Conservation (phyloP, 1,139 yeast genomes). For the Petasospora rhodanensis region DNA sequence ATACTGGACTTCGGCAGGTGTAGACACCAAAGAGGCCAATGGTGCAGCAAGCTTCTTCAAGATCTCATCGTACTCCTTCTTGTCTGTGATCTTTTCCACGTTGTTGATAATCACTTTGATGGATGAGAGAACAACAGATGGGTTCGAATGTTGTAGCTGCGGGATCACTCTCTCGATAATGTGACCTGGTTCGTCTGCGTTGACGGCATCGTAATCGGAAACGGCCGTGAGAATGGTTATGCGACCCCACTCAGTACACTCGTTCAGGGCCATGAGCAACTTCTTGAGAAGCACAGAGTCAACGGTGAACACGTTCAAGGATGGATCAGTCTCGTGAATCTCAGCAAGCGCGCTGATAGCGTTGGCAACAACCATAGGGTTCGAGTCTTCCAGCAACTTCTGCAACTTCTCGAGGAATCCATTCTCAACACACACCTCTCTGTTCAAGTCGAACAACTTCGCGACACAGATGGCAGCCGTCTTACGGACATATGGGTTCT, state of each 20-base stretch:
- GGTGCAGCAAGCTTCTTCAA: slow-evolving; percentile 86
- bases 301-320: slow-evolving; percentile 37
- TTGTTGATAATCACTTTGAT: slow-evolving; percentile 80
- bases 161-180: slow-evolving; percentile 91
- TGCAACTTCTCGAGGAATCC: slow-evolving; percentile 75
- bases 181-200: slow-evolving; percentile 67
- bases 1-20: slow-evolving; percentile 91
- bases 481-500: slow-evolving; percentile 94
- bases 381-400: slow-evolving; percentile 74
- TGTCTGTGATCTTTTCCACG: slow-evolving; percentile 44
- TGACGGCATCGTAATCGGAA: slow-evolving; percentile 58
- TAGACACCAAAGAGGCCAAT: slow-evolving; percentile 78
- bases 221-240: slow-evolving; percentile 82
- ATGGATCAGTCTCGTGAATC: slow-evolving; percentile 66
- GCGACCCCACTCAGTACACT: slow-evolving; percentile 99
- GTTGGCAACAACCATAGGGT: slow-evolving; percentile 97
- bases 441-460: slow-evolving; percentile 82
- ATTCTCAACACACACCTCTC: slow-evolving; percentile 76
- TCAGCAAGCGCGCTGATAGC: slow-evolving; percentile 85
- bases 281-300: slow-evolving; percentile 46
- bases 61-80: slow-evolving; percentile 39
- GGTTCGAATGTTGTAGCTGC: slow-evolving; percentile 95
- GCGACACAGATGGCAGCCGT: slow-evolving; percentile 98
- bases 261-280: slow-evolving; percentile 80
- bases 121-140: slow-evolving; percentile 87